phyloP scores from a whole-genome alignment of 2,329 filamentous ascomycete species.

The Pseudogymnoascus sp. region DNA sequence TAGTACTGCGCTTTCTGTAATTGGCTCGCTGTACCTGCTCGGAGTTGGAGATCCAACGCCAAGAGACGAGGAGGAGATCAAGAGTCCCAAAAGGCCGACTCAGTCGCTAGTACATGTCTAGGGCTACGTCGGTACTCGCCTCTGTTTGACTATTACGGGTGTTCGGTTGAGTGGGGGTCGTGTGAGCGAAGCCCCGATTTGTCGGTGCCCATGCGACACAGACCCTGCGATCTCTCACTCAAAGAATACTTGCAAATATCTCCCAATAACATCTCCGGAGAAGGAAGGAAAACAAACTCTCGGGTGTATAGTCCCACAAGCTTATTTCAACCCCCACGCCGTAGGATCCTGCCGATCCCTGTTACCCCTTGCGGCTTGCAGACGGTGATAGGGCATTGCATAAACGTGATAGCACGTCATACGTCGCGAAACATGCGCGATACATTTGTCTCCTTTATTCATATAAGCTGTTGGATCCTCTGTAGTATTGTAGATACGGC shows the following conservation, averaged over 20 bases:
- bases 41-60: neutral
- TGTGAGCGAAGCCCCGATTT: neutral
- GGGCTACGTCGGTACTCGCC: neutral
- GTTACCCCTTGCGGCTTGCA: neutral
- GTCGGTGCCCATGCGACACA: neutral
- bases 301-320: neutral
- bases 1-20: neutral
- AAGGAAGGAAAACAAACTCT: neutral
- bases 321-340: constrained; percentile 1
- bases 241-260: neutral
- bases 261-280: neutral
- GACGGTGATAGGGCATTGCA: neutral
- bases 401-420: constrained; percentile 3
- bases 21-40: neutral
- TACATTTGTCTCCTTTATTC: neutral
- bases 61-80: neutral
- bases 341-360: neutral
- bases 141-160: neutral
- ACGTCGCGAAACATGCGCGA: neutral
- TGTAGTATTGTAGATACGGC: neutral
- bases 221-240: neutral
- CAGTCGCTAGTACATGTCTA: neutral
- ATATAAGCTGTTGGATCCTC: neutral
- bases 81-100: neutral
- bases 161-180: neutral